Evolutionary conservation across 1,284 basidiomycete genomes (phyloP).

Genomic region (Malassezia restricta): DNA sequence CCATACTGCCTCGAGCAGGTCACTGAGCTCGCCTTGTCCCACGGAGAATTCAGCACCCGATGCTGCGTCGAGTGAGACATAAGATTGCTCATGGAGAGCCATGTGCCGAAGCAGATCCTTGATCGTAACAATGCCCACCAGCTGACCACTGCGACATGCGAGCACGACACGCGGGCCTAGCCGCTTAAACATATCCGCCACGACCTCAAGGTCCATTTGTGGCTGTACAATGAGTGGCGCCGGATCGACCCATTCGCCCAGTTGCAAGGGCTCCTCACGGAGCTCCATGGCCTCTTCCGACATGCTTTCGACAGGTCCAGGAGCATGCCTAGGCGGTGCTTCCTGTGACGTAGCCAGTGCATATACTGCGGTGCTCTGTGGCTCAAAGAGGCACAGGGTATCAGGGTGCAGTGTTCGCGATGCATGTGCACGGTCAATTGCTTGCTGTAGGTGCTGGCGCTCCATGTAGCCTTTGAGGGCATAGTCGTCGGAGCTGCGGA

Average conservation of each 20-base stretch:
- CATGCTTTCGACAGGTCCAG: background rate
- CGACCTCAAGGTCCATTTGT: constrained; percentile 82
- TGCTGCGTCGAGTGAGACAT: background rate
- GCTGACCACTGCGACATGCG: constrained; percentile 64
- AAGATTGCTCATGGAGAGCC: constrained; percentile 26
- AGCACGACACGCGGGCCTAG: constrained; percentile 71
- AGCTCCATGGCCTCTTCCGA: constrained; percentile 1
- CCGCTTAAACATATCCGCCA: constrained; percentile 59
- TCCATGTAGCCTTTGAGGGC: constrained; percentile 78
- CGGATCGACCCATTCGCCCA: constrained; percentile 50
- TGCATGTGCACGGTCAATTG: constrained; percentile 56
- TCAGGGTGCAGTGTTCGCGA: constrained; percentile 19
- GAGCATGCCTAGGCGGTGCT: constrained; percentile 4
- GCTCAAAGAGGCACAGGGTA: constrained; percentile 31
- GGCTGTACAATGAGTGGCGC: constrained; percentile 87
- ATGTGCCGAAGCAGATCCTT: constrained; percentile 67
- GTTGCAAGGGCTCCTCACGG: background rate
- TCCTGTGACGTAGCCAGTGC: constrained; percentile 1
- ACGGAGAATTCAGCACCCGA: constrained; percentile 10
- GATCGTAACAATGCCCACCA: constrained; percentile 80
- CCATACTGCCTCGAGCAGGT: constrained; percentile 18
- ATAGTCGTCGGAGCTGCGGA: constrained; percentile 51
- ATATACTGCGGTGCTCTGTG: constrained; percentile 2
- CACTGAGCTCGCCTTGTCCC: constrained; percentile 27
- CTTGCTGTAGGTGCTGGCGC: constrained; percentile 69